Percentiles rank a stretch among this genome's conserved stretches.
phyloP scores from a whole-genome alignment of 2,329 filamentous ascomycete species.

The Cordyceps cateniannulata region DNA sequence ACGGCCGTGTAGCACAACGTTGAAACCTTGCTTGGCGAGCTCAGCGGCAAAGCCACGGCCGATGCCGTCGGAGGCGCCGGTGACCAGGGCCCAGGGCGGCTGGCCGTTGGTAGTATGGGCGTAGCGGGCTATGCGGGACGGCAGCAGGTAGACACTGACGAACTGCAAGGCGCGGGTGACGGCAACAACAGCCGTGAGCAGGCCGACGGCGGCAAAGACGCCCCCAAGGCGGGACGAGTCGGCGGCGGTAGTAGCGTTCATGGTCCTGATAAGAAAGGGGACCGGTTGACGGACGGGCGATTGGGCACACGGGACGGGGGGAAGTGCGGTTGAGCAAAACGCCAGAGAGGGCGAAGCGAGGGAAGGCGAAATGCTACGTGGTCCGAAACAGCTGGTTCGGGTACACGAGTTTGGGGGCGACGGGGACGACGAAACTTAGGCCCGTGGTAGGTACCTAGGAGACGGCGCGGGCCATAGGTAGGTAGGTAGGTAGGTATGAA shows the following conservation, averaged over 20 bases:
- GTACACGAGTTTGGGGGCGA: neutral
- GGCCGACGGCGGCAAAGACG: slow-evolving; percentile 17
- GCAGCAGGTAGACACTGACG: slow-evolving; percentile 16
- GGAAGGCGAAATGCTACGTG: neutral
- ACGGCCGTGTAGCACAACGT: slow-evolving; percentile 28
- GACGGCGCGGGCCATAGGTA: neutral
- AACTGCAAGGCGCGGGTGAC: slow-evolving; percentile 4
- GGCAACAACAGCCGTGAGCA: slow-evolving; percentile 14
- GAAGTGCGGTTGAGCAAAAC: neutral
- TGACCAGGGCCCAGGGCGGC: slow-evolving; percentile 26
- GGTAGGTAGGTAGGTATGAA: too few relatives aligned
- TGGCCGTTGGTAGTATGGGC: slow-evolving; percentile 14
- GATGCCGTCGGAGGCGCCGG: slow-evolving; percentile 29
- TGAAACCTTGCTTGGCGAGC: slow-evolving; percentile 27
- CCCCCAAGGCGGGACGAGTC: neutral
- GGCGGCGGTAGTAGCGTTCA: neutral
- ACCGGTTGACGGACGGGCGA: neutral
- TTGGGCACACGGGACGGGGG: neutral
- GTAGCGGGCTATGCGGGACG: slow-evolving; percentile 16
- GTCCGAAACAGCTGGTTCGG: neutral
- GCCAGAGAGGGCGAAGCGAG: neutral
- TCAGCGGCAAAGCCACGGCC: slow-evolving; percentile 27
- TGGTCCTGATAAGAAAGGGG: neutral
- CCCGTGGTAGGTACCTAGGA: neutral
- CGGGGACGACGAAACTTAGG: neutral